Evolutionary conservation across 2,329 filamentous ascomycete genomes (phyloP).

Genomic region (Fusarium sp.): DNA sequence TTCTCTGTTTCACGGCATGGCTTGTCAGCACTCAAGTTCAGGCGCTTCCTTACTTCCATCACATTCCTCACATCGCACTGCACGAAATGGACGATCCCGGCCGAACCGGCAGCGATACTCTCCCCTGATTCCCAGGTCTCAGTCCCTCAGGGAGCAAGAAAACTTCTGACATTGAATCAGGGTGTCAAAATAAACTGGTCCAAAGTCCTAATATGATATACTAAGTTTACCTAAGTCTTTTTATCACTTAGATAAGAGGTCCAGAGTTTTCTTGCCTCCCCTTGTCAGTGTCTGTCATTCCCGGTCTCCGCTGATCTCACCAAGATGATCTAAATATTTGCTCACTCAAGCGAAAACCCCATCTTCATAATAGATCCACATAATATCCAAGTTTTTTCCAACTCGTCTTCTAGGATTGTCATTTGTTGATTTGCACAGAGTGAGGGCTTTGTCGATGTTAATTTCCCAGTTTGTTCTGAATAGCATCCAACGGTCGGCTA

Average conservation of each 20-base stretch:
- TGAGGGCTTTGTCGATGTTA: background rate
- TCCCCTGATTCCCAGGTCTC: background rate
- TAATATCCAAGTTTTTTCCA: constrained; percentile 26
- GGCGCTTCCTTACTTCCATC: constrained; percentile 9
- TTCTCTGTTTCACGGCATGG: constrained; percentile 11
- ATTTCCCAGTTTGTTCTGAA: background rate
- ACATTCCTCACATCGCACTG: constrained; percentile 27
- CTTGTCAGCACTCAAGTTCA: background rate
- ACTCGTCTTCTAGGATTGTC: background rate
- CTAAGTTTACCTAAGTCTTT: too few relatives aligned
- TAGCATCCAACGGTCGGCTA: background rate
- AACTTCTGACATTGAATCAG: too few relatives aligned
- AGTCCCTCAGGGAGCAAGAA: too few relatives aligned
- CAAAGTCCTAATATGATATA: too few relatives aligned
- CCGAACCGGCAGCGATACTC: constrained; percentile 11
- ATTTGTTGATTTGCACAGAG: background rate
- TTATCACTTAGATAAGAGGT: too few relatives aligned
- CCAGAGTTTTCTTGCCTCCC: too few relatives aligned
- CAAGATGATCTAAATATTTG: constrained; percentile 10
- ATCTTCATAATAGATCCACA: constrained; percentile 25
- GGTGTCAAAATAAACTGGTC: too few relatives aligned
- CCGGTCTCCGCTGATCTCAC: constrained; percentile 16
- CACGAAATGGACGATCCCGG: constrained; percentile 27
- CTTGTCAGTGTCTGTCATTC: background rate
- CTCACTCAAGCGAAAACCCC: constrained; percentile 12